Percentiles rank a stretch among this genome's conserved stretches.
Conservation (phyloP, 23 red algal genomes). For the Rhodosorus marinus region DNA sequence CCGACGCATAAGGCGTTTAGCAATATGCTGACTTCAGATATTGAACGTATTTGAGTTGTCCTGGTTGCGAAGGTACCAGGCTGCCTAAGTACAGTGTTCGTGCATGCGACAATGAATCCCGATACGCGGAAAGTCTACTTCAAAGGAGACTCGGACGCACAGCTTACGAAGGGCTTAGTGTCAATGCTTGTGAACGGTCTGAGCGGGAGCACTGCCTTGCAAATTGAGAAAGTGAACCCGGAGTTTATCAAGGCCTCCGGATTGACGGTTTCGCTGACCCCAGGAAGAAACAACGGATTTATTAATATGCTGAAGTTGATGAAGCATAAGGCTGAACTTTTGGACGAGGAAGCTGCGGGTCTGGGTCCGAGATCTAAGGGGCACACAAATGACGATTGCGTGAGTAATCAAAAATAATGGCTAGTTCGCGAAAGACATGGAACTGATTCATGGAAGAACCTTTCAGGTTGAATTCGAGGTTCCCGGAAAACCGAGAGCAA, state of each 20-base stretch:
- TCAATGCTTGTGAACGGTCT: constrained; percentile 79
- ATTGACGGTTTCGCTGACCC: constrained; percentile 60
- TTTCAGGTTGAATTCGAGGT: not conserved
- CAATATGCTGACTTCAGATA: not conserved
- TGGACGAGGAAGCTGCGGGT: constrained; percentile 1
- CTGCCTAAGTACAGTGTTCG: constrained; percentile 28
- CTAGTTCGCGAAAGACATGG: not conserved
- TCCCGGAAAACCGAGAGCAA: constrained; percentile 21
- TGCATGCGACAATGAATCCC: constrained; percentile 2
- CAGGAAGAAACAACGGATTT: constrained; percentile 92
- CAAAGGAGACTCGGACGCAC: constrained; percentile 75
- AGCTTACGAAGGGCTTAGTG: constrained; percentile 89
- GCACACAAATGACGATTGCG: too few relatives aligned
- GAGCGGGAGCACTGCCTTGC: constrained; percentile 26
- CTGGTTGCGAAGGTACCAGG: constrained; percentile 7
- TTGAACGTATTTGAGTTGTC: not conserved
- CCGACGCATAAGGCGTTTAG: not conserved
- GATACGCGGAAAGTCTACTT: constrained; percentile 11
- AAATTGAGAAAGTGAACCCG: constrained; percentile 35
- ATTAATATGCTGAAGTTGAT: constrained; percentile 92
- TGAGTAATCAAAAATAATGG: not conserved
- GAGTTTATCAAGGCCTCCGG: constrained; percentile 55
- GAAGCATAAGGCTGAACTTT: constrained; percentile 30
- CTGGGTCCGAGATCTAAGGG: too few relatives aligned
- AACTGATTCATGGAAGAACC: not conserved